phyloP scores from a whole-genome alignment of 805 yeast species.

The Hanseniaspora singularis region DNA sequence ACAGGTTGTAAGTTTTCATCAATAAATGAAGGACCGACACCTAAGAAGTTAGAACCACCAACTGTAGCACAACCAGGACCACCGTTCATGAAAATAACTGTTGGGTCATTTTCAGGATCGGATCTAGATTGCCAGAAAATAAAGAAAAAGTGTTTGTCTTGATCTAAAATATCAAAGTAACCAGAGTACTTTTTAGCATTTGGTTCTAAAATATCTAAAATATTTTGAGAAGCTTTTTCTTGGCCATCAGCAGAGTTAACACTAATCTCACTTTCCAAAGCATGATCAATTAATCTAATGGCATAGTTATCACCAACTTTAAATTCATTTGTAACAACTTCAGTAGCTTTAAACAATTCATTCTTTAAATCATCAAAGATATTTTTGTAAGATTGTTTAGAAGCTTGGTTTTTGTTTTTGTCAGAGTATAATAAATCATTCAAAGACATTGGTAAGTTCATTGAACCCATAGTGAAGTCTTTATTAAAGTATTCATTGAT shows the following conservation, averaged over 20 bases:
- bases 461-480: slow-evolving; percentile 8
- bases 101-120: slow-evolving; percentile 76
- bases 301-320: slow-evolving; percentile 15
- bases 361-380: slow-evolving; percentile 5
- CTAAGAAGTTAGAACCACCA: slow-evolving; percentile 68
- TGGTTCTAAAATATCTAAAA: slow-evolving; percentile 57
- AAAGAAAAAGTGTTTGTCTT: slow-evolving; percentile 76
- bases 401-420: no score
- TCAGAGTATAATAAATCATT: slow-evolving; percentile 4
- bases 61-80: slow-evolving; percentile 91
- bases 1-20: slow-evolving; percentile 49
- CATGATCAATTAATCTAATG: slow-evolving; percentile 15
- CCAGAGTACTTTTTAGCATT: slow-evolving; percentile 73
- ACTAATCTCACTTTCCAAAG: neutral
- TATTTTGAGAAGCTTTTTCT: slow-evolving; percentile 26
- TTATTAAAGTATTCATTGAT: slow-evolving; percentile 13
- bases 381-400: neutral
- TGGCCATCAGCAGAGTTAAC: neutral
- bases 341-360: slow-evolving; percentile 3
- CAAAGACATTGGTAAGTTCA: slow-evolving; percentile 10
- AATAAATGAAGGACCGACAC: slow-evolving; percentile 70
- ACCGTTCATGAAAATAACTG: slow-evolving; percentile 83
- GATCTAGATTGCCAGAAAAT: slow-evolving; percentile 83
- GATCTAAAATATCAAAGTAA: slow-evolving; percentile 68
- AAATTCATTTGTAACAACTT: slow-evolving; percentile 11